phyloP scores from a whole-genome alignment of 306 rosid species.

The Benincasa hispida region DNA sequence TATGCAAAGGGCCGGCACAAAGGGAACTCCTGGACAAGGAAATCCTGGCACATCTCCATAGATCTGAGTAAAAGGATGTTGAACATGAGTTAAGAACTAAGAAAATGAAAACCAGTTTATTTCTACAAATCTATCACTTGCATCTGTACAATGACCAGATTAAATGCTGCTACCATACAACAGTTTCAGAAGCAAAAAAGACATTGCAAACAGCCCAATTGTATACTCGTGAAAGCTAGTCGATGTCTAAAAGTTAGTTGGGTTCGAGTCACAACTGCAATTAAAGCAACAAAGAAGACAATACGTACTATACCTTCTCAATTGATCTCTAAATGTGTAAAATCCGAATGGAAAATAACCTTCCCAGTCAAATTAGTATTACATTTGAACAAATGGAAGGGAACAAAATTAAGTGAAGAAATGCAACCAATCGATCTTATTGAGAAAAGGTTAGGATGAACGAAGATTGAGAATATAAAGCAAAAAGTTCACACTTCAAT shows the following conservation, averaged over 20 bases:
- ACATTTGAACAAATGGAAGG: background rate
- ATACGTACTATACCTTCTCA: background rate
- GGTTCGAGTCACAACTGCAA: background rate
- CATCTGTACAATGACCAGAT: background rate
- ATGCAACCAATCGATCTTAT: background rate
- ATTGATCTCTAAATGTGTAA: background rate
- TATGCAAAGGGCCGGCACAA: constrained; percentile 66
- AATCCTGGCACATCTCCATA: constrained; percentile 68
- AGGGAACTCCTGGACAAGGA: constrained; percentile 86
- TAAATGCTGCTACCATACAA: background rate
- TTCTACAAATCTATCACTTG: background rate
- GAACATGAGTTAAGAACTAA: constrained; percentile 8
- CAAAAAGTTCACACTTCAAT: background rate
- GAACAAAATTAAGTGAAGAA: background rate
- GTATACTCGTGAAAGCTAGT: background rate
- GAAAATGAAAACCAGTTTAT: background rate
- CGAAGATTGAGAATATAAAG: background rate
- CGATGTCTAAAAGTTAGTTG: background rate
- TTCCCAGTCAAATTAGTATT: background rate
- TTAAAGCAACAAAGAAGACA: background rate
- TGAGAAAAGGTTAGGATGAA: background rate
- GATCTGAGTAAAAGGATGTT: constrained; percentile 29
- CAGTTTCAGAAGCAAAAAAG: background rate
- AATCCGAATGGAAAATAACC: background rate
- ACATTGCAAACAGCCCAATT: background rate